A percentile compares a stretch with the other conserved stretches of the same genome.
These are phyloP conservation scores for Plasmodium chabaudi DNA, from an alignment of 169 alveolate species.

Conservation along the genomic window DNA sequence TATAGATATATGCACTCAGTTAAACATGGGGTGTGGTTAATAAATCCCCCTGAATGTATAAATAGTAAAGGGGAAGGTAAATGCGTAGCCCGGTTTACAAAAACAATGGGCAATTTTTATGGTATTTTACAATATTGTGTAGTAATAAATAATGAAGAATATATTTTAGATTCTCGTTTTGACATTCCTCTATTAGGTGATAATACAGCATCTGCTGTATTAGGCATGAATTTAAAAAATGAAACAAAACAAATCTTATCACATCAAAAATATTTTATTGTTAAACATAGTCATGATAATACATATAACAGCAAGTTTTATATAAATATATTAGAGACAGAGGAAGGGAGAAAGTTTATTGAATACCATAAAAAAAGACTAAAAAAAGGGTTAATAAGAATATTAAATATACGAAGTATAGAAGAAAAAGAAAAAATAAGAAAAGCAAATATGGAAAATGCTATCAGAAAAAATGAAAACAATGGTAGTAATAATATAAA, in stretches of 20 bases:
- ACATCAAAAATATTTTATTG: slow-evolving; percentile 64
- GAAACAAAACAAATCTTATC: slow-evolving; percentile 52
- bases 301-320: slow-evolving; percentile 73
- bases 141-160: slow-evolving; percentile 73
- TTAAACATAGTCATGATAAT: slow-evolving; percentile 70
- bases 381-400: slow-evolving; percentile 55
- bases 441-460: slow-evolving; percentile 28
- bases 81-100: slow-evolving; percentile 72
- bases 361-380: slow-evolving; percentile 72
- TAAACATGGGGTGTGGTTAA: slow-evolving; percentile 71
- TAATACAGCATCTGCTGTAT: slow-evolving; percentile 64
- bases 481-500: slow-evolving; percentile 4
- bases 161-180: slow-evolving; percentile 74
- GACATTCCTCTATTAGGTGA: slow-evolving; percentile 75
- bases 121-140: slow-evolving; percentile 77
- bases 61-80: slow-evolving; percentile 68
- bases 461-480: slow-evolving; percentile 9
- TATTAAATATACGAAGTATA: slow-evolving; percentile 45
- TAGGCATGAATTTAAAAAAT: slow-evolving; percentile 74
- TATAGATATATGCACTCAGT: slow-evolving; percentile 77
- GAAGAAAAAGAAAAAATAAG: slow-evolving; percentile 72
- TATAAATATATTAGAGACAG: slow-evolving; percentile 75
- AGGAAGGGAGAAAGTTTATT: slow-evolving; percentile 66
- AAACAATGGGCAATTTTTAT: slow-evolving; percentile 77
- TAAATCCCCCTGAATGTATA: slow-evolving; percentile 74